Base-by-base conservation (phyloP, 768 basidiomycete genomes). In the Mycena indigotica region DNA sequence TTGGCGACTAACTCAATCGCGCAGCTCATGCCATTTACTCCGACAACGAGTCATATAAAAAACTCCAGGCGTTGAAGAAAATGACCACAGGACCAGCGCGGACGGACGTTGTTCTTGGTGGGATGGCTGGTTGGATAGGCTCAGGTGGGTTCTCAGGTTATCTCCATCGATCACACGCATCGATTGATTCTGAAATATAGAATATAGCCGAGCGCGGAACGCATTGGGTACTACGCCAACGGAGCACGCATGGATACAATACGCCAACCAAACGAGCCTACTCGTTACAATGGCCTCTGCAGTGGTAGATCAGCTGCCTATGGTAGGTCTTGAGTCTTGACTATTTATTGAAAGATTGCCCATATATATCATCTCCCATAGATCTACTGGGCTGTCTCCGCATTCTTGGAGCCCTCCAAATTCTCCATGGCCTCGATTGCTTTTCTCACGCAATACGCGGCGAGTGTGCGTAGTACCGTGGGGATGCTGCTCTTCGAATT, bases 371-470 rank as follows among this genome's bases (percentile, higher is more conserved):
- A 23, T 8, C 41, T 28, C 17, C 30, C 23, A 6, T 19, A 63
- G 65, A 30, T 72, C n/a, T 73, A 70, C 52, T 67, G 69, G 32
- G 70, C 68, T n/a, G 54, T 66, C 19, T 53, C 65, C 28, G 68
- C 70, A 12, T 52, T 73, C 28, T 40, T 67, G 15, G 30, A 21
- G 26, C 73, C 73, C 12, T 62, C 65, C 3, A 65, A 55, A 13
- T 32, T 72, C 16, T 69, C 72, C 17, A 56, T 73, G 35, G 55
- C 67, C 17, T 68, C 72, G 41, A 64, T 73, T 5, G 73, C 72
- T 19, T 54, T 72, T 17, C 61, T 73, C 0, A 61, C 68, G 40
- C 67, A 72, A 52, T 64, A 67, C 2, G 61, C 71, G 1, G 10
- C 53, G 8, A 66, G 62, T 8, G 53, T 73, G 38, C 63, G 65